A percentile compares a stretch with the other conserved stretches of the same genome.
Evolutionary conservation across 2,329 filamentous ascomycete genomes (phyloP).

Genomic region (Cyclaneusma minus): DNA sequence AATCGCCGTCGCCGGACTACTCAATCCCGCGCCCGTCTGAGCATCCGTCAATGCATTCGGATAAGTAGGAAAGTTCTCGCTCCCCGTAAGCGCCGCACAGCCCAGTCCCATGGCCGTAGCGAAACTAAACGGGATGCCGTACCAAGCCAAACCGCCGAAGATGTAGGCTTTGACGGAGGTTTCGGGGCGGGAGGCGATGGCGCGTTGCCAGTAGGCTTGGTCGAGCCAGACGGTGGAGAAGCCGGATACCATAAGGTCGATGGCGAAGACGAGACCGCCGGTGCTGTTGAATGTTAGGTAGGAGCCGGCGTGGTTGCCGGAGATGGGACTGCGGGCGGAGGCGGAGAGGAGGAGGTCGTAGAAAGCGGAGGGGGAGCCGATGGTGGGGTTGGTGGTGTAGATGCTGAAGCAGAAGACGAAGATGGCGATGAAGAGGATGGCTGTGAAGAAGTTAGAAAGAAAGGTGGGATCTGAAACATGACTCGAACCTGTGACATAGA

Average conservation of each 20-base stretch:
- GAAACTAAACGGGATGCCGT: constrained; percentile 22
- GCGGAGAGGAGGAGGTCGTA: constrained; percentile 23
- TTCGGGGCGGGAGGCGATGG: constrained; percentile 24
- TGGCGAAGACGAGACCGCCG: constrained; percentile 22
- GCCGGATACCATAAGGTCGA: constrained; percentile 21
- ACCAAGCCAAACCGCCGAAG: constrained; percentile 24
- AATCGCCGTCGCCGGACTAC: constrained; percentile 17
- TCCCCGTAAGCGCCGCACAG: constrained; percentile 17
- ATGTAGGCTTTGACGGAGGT: constrained; percentile 26
- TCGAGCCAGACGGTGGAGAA: constrained; percentile 24
- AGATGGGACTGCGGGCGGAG: constrained; percentile 17
- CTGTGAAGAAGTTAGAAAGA: no score
- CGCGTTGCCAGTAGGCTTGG: constrained; percentile 28
- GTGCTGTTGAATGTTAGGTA: constrained; percentile 23
- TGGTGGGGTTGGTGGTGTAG: constrained; percentile 14
- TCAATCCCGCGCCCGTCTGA: constrained; percentile 19
- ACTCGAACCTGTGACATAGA: no score
- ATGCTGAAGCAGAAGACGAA: constrained; percentile 24
- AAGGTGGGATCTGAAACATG: no score
- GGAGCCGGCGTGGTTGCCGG: constrained; percentile 19
- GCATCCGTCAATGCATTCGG: constrained; percentile 16
- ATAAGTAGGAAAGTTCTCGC: constrained; percentile 16
- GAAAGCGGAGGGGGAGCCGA: constrained; percentile 19
- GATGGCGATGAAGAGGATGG: constrained; percentile 23
- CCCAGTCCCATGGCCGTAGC: constrained; percentile 21